Evolutionary conservation across 441 rosid genomes (phyloP), one percentile per base, ranked within the genome.

Genomic region (Euphorbia corollata): DNA sequence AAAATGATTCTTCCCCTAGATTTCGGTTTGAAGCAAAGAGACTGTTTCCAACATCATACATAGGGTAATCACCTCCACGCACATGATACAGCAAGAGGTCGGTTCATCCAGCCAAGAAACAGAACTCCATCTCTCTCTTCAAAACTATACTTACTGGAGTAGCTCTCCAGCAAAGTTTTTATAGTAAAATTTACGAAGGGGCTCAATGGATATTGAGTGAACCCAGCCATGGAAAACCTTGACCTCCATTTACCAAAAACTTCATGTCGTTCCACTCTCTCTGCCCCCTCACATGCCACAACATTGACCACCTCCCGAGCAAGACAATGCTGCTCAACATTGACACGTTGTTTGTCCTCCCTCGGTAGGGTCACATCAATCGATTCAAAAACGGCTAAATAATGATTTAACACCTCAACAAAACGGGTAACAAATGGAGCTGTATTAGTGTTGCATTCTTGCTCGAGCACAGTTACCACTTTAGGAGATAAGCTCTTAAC

Each of bases 231-330:
- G 20, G 55, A 38, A 72, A 90, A 86, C 68, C 99, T 68, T 2
- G 89, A 83, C 75, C 77, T 86, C 99, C 99, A 93, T 73, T 91
- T 93, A 38, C 96, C 91, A 0, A 89, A 65, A 16, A 69, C 86
- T 77, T 93, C 99, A 0, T 90, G 97, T 13, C 99, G 85, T 79
- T 93, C 99, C 38, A 87, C 91, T 72, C 97, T 89, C 61, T 93
- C 99, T 3, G 78, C 67, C 48, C 99, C 99, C 73, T 90, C 99
- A 0, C 99, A 89, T 12, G 99, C 99, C 62, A 91, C 72, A 24
- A 93, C 74, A 80, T 90, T 93, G 77, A 93, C 99, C 23, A 93
- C 73, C 63, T 93, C 99, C 64, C 97, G 74, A 38, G 99, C 99
- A 58, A 93, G 87, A 70, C 99, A 91, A 68, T 93, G 99, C 78